Evolutionary conservation across 2,329 filamentous ascomycete genomes (phyloP).

Genomic region (Chrysoporthe deuterocubensis): DNA sequence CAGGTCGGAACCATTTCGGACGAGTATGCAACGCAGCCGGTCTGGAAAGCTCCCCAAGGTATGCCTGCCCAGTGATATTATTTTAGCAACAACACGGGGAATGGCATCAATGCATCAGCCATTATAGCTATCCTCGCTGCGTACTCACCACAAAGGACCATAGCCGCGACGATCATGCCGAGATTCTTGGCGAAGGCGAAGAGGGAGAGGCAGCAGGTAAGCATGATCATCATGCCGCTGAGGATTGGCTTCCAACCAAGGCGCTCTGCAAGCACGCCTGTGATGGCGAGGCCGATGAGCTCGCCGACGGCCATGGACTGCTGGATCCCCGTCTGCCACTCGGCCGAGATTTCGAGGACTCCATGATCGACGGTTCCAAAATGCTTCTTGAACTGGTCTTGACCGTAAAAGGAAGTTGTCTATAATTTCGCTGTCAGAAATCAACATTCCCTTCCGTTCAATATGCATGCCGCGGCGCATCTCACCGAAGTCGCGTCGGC

Average conservation of each 20-base stretch:
- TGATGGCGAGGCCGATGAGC: conserved; percentile 1
- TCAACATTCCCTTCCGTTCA: background rate
- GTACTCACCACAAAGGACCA: conserved; percentile 11
- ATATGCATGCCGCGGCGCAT: too few species aligned
- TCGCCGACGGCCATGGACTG: conserved; percentile 5
- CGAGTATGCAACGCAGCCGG: conserved; percentile 4
- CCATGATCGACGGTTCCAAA: conserved; percentile 7
- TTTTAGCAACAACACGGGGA: background rate
- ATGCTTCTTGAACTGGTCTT: conserved; percentile 11
- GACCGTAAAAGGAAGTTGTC: conserved; percentile 15
- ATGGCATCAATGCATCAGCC: background rate
- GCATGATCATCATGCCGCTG: conserved; percentile 11
- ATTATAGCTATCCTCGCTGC: too few species aligned
- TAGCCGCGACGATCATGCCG: conserved; percentile 10
- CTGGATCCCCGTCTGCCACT: conserved; percentile 9
- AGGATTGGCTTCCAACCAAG: conserved; percentile 12
- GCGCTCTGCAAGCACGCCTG: background rate
- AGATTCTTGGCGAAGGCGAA: conserved; percentile 7
- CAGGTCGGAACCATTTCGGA: conserved; percentile 13
- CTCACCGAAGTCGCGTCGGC: conserved; percentile 8
- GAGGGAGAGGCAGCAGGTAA: background rate
- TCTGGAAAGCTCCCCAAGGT: conserved; percentile 16
- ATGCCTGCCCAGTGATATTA: background rate
- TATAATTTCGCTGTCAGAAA: background rate
- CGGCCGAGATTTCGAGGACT: conserved; percentile 10